These are phyloP conservation scores for Filosporella fistucella DNA, from an alignment of 495 filamentous ascomycete species.

Conservation along the genomic window DNA sequence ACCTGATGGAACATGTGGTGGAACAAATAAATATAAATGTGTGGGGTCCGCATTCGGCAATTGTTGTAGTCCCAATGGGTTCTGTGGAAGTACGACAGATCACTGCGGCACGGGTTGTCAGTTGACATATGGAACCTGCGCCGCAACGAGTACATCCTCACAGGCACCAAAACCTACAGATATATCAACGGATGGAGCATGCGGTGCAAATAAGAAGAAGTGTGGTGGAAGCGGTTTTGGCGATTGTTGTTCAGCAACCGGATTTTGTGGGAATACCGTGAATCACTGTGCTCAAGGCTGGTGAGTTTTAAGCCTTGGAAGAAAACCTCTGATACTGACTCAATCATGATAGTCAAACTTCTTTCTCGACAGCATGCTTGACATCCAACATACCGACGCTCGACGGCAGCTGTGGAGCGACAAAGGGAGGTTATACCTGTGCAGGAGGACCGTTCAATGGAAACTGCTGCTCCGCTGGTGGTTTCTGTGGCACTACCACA, in stretches of 20 bases:
- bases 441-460: slow-evolving; percentile 7
- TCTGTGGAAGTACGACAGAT: slow-evolving; percentile 3
- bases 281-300: slow-evolving; percentile 8
- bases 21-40: slow-evolving; percentile 10
- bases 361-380: no score
- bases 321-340: neutral
- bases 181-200: slow-evolving; percentile 14
- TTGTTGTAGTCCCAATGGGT: slow-evolving; percentile 18
- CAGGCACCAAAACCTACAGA: slow-evolving; percentile 1
- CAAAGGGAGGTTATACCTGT: slow-evolving; percentile 1
- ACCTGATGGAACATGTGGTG: slow-evolving; percentile 22
- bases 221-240: slow-evolving; percentile 7
- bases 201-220: slow-evolving; percentile 1
- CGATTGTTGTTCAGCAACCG: slow-evolving; percentile 2
- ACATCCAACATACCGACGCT: no score
- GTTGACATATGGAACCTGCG: slow-evolving; percentile 1
- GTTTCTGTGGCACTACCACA: slow-evolving; percentile 4
- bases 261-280: slow-evolving; percentile 7
- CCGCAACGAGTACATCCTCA: no score
- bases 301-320: neutral
- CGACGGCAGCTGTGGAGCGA: slow-evolving; percentile 6
- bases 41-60: slow-evolving; percentile 11
- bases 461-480: slow-evolving; percentile 9
- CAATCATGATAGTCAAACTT: no score
- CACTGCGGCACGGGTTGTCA: slow-evolving; percentile 9